Conservation (phyloP, 495 filamentous ascomycete species). For the Cladorrhinum samala region DNA sequence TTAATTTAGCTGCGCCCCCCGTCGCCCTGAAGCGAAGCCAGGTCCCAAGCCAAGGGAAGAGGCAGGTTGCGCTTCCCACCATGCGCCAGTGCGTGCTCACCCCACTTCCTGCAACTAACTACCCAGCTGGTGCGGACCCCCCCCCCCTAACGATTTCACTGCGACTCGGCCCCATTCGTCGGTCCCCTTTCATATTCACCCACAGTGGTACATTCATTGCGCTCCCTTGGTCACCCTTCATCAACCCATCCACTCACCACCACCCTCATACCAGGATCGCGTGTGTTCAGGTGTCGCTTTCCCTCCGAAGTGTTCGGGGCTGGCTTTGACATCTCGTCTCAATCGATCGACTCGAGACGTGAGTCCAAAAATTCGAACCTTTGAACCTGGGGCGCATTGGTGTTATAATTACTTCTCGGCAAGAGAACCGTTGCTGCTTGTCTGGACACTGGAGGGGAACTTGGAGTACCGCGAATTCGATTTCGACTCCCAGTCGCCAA, state of each 20-base stretch:
- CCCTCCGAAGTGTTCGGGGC: too few relatives aligned
- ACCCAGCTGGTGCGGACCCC: background rate
- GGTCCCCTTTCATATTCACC: too few relatives aligned
- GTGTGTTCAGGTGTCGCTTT: too few relatives aligned
- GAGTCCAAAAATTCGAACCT: too few relatives aligned
- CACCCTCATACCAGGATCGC: too few relatives aligned
- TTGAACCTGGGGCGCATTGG: too few relatives aligned
- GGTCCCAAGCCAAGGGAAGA: background rate
- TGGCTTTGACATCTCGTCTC: too few relatives aligned
- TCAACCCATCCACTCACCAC: background rate
- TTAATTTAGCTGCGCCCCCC: background rate
- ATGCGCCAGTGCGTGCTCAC: background rate
- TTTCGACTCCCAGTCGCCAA: constrained; percentile 1
- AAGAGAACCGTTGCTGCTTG: background rate
- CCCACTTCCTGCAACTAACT: background rate
- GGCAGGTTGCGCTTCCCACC: background rate
- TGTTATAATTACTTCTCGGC: background rate
- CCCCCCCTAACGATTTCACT: background rate
- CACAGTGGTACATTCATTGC: background rate
- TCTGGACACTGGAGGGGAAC: too few relatives aligned
- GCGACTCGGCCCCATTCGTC: too few relatives aligned
- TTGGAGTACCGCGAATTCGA: too few relatives aligned
- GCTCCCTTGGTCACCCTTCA: background rate
- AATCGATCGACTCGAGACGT: too few relatives aligned
- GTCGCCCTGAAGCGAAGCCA: background rate